These are phyloP conservation scores for Colletotrichum sp. DNA, from an alignment of 2,329 filamentous ascomycete species.

Conservation along the genomic window DNA sequence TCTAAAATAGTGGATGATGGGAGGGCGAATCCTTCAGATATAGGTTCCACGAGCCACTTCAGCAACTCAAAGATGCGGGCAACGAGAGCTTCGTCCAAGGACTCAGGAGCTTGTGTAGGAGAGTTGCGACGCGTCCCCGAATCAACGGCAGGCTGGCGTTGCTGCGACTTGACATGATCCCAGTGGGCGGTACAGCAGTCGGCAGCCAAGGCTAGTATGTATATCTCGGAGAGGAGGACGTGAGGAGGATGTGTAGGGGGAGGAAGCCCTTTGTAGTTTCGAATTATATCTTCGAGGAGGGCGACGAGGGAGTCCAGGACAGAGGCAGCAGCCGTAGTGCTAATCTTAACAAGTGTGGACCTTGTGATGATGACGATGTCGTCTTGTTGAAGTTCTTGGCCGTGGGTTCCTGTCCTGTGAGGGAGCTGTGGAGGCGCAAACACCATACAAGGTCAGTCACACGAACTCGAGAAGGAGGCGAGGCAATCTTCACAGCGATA, in stretches of 20 bases:
- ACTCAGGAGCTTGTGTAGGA: slow-evolving; percentile 33
- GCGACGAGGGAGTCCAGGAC: slow-evolving; percentile 63
- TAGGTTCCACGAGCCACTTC: slow-evolving; percentile 62
- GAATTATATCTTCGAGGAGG: slow-evolving; percentile 63
- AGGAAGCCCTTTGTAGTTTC: slow-evolving; percentile 56
- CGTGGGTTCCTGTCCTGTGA: slow-evolving; percentile 64
- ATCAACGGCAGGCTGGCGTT: slow-evolving; percentile 1
- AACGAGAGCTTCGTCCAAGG: slow-evolving; percentile 57
- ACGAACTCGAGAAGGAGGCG: background rate
- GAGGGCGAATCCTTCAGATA: slow-evolving; percentile 62
- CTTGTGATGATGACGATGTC: slow-evolving; percentile 66
- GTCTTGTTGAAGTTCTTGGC: slow-evolving; percentile 63
- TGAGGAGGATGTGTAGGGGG: slow-evolving; percentile 57
- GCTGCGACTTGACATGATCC: slow-evolving; percentile 45
- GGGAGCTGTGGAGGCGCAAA: slow-evolving; percentile 54
- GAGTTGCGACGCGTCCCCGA: slow-evolving; percentile 23
- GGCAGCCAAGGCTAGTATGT: slow-evolving; percentile 66
- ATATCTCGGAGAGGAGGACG: slow-evolving; percentile 68
- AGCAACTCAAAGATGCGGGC: slow-evolving; percentile 60
- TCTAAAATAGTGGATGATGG: slow-evolving; percentile 64
- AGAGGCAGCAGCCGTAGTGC: slow-evolving; percentile 54
- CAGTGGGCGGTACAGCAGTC: slow-evolving; percentile 71
- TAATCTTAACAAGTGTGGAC: slow-evolving; percentile 66
- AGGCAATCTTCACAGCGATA: background rate
- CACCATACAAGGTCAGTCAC: background rate